A percentile compares a stretch with the other conserved stretches of the same genome.
phyloP scores from a whole-genome alignment of 2,329 filamentous ascomycete genomes.

The Dactylonectria estremocensis region DNA sequence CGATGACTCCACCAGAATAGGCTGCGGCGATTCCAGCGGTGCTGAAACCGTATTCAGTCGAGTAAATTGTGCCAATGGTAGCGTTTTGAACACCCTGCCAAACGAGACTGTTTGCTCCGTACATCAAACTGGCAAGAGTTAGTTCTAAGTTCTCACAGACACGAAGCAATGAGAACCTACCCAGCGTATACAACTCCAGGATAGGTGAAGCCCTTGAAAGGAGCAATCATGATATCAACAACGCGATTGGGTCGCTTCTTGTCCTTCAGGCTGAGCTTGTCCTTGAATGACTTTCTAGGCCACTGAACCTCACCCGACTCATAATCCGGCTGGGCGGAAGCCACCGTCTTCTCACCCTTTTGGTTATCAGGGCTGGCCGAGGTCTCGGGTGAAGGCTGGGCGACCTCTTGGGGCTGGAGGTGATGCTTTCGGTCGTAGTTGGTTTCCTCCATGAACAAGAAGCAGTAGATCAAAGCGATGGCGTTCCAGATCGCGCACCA shows the following conservation, averaged over 20 bases:
- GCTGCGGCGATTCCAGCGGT: constrained; percentile 48
- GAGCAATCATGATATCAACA: constrained; percentile 53
- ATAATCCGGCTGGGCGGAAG: constrained; percentile 14
- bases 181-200: constrained; percentile 55
- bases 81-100: constrained; percentile 52
- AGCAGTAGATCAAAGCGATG: constrained; percentile 52
- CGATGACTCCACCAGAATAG: constrained; percentile 54
- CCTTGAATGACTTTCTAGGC: constrained; percentile 54
- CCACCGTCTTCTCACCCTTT: neutral
- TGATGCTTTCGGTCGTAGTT: constrained; percentile 56
- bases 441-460: constrained; percentile 70
- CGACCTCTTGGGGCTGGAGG: neutral
- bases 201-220: constrained; percentile 51
- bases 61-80: constrained; percentile 51
- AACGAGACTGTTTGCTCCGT: constrained; percentile 52
- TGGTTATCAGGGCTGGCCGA: neutral
- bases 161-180: neutral
- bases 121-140: constrained; percentile 41
- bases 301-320: constrained; percentile 52
- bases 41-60: constrained; percentile 49
- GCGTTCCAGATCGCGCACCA: constrained; percentile 51
- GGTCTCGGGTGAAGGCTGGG: neutral
- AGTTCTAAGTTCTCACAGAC: no score
- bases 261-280: constrained; percentile 52
- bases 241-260: constrained; percentile 57